A percentile compares a stretch with the other conserved stretches of the same genome.
These are phyloP conservation scores for Camellia lanceoleosa DNA, from an alignment of 148 eudicot genomes.

Conservation along the genomic window DNA sequence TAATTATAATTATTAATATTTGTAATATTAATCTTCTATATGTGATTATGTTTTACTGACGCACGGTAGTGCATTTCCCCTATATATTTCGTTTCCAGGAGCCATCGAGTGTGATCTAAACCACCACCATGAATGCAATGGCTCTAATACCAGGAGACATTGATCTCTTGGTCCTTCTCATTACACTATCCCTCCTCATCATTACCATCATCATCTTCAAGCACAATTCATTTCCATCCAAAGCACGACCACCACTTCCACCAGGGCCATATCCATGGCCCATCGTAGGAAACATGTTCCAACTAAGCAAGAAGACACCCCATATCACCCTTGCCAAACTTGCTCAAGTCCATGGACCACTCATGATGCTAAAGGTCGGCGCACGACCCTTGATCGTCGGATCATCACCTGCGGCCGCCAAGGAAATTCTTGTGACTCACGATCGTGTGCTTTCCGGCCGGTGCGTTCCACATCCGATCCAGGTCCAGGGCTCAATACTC, in stretches of 20 bases:
- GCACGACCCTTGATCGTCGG: conserved; percentile 10
- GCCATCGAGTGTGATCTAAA: no score
- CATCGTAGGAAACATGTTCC: conserved; percentile 23
- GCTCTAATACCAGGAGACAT: no score
- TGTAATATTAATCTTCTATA: no score
- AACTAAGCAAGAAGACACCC: background rate
- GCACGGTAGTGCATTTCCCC: no score
- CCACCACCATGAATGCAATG: no score
- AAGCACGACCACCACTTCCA: conserved; percentile 8
- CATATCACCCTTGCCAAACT: conserved; percentile 11
- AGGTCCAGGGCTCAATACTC: background rate
- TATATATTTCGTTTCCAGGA: no score
- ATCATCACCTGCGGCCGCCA: conserved; percentile 17
- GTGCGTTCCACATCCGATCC: background rate
- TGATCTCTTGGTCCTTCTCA: no score
- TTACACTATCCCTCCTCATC: background rate
- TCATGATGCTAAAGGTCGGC: conserved; percentile 18
- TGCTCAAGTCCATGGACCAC: conserved; percentile 25
- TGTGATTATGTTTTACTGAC: no score
- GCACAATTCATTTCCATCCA: background rate
- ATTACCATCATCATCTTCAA: background rate
- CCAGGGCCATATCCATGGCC: conserved; percentile 28
- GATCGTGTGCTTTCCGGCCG: conserved; percentile 20
- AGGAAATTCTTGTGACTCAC: conserved; percentile 19
- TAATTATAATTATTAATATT: no score